Evolutionary conservation across 2,329 filamentous ascomycete genomes (phyloP), one percentile per base, ranked within the genome.

Genomic region (Penicillium aurantiogriseum): DNA sequence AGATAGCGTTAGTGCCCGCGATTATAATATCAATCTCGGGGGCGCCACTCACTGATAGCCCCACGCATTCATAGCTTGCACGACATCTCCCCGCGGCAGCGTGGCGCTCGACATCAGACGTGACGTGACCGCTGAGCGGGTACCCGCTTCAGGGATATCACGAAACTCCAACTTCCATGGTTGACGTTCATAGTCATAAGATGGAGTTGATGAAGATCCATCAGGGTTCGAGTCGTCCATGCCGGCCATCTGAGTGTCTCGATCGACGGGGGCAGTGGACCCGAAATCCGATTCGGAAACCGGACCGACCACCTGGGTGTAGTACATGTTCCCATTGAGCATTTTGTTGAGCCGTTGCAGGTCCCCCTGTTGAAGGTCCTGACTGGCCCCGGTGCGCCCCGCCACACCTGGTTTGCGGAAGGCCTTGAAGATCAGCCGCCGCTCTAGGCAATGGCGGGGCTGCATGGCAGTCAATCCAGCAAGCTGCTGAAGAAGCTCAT

Each of bases 381-480:
- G 78, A 65, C 72, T 77, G 40, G 74, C 76, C 35, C 77, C 76
- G n/a, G 71, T 68, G 21, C 72, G 73, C 47, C 72, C 68, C 56
- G 71, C 75, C 61, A 74, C 63, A 6, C 76, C 77, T 54, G 71
- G 76, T 69, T 81, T 77, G 65, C 79, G 76, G 64, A 74, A 74
- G 56, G 84, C 82, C 63, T 81, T 83, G 78, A 85, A 87, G 65
- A 87, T 71, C 63, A 86, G 72, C 68, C 81, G 80, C 57, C 84
- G 80, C 69, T 86, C 81, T 49, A 81, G 68, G 51, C 80, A 71
- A 56, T 77, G 75, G 64, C 78, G 77, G 39, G 85, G 85, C 68
- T 86, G 85, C 79, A 85, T 84, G 64, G 81, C 83, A 49, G 84
- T 81, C 54, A 86, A 73, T 51, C 85, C 85, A 39, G 84, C 81